Evolutionary conservation across 2,329 filamentous ascomycete genomes (phyloP).

Genomic region (Ophiocordyceps unilateralis): DNA sequence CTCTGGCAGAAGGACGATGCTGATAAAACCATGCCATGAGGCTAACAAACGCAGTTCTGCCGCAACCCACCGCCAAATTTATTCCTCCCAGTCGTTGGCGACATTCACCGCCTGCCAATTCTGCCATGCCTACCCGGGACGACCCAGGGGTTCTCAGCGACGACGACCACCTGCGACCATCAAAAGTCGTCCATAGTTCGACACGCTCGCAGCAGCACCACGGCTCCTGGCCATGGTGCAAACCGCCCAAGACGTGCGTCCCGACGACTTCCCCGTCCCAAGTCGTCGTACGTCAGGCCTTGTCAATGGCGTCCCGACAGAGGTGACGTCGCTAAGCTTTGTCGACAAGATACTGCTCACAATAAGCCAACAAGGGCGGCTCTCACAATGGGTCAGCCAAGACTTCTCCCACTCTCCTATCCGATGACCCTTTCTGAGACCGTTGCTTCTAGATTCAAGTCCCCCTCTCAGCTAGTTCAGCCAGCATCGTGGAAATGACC

Average conservation of each 20-base stretch:
- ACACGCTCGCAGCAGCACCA: neutral
- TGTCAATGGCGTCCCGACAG: constrained; percentile 53
- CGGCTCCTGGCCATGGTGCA: constrained; percentile 19
- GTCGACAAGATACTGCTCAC: constrained; percentile 84
- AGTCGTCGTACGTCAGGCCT: constrained; percentile 41
- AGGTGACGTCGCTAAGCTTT: constrained; percentile 58
- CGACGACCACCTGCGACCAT: too few relatives aligned
- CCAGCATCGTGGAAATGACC: constrained; percentile 44
- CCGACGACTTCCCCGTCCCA: constrained; percentile 50
- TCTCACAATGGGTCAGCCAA: constrained; percentile 73
- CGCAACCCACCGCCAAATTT: constrained; percentile 16
- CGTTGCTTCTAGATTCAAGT: constrained; percentile 48
- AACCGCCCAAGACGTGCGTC: constrained; percentile 19
- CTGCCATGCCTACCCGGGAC: too few relatives aligned
- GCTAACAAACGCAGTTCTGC: constrained; percentile 14
- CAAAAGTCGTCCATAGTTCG: too few relatives aligned
- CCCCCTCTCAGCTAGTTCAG: constrained; percentile 50
- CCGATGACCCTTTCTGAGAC: neutral
- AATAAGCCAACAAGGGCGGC: constrained; percentile 64
- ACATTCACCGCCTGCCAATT: too few relatives aligned
- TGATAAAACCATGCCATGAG: neutral
- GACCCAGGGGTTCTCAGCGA: too few relatives aligned
- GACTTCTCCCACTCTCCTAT: neutral
- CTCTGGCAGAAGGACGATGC: too few relatives aligned
- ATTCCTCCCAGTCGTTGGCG: neutral